A percentile compares a stretch with the other conserved stretches of the same genome.
These are phyloP conservation scores for Staphylotrichum tortipilum DNA, from an alignment of 495 filamentous ascomycete genomes.

Conservation along the genomic window DNA sequence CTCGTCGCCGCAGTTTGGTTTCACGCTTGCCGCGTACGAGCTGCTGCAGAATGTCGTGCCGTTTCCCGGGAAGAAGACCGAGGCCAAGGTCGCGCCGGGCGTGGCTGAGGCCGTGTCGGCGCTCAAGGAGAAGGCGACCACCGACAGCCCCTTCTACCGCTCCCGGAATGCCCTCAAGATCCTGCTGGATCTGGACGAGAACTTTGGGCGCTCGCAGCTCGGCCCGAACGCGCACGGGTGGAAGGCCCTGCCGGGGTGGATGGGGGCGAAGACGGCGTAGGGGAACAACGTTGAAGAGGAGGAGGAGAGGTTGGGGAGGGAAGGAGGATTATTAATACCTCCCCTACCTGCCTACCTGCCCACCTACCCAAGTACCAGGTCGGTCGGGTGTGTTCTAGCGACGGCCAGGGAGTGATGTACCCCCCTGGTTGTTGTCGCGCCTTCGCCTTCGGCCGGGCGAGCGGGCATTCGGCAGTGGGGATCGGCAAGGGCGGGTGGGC, in stretches of 20 bases:
- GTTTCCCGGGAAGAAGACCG: conserved; percentile 54
- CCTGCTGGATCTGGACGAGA: conserved; percentile 85
- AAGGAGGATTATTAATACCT: background rate
- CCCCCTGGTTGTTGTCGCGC: too few relatives aligned
- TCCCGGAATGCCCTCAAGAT: conserved; percentile 95
- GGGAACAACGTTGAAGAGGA: background rate
- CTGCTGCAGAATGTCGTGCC: conserved; percentile 77
- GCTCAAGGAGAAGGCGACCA: conserved; percentile 44
- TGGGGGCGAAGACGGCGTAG: conserved; percentile 17
- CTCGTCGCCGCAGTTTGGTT: conserved; percentile 94
- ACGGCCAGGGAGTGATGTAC: too few relatives aligned
- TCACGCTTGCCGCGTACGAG: conserved; percentile 92
- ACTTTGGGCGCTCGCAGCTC: conserved; percentile 65
- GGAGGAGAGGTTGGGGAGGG: too few relatives aligned
- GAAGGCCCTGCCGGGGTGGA: conserved; percentile 37
- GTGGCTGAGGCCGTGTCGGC: conserved; percentile 25
- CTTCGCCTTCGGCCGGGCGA: conserved; percentile 5
- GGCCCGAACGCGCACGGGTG: conserved; percentile 44
- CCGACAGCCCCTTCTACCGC: conserved; percentile 66
- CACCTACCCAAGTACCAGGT: too few relatives aligned
- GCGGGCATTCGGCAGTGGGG: conserved; percentile 4
- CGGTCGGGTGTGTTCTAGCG: too few relatives aligned
- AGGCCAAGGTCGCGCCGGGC: conserved; percentile 32
- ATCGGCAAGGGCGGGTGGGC: background rate
- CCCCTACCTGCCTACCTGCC: too few relatives aligned